A percentile compares a stretch with the other conserved stretches of the same genome.
These are phyloP conservation scores for Arabidopsis arenosa DNA, from an alignment of 345 rosid genomes.

Conservation along the genomic window DNA sequence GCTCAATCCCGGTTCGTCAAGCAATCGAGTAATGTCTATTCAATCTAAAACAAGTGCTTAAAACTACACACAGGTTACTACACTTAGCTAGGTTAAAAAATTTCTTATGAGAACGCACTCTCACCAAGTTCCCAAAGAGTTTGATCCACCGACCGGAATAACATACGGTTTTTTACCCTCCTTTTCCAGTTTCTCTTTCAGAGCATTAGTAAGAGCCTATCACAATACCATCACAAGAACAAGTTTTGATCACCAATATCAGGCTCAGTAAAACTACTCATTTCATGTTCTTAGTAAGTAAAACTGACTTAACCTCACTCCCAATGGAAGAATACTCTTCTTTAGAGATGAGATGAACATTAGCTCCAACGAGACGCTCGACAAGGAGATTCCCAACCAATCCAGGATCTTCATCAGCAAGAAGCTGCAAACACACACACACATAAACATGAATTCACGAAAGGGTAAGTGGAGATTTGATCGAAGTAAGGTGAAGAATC, in stretches of 20 bases:
- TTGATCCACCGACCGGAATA: conserved; percentile 95
- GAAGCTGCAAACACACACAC: conserved; percentile 55
- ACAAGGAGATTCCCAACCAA: conserved; percentile 85
- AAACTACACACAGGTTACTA: neutral
- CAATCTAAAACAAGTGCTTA: neutral
- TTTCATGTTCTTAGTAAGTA: neutral
- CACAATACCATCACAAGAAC: conserved; percentile 24
- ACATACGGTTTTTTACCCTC: conserved; percentile 91
- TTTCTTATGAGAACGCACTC: conserved; percentile 26
- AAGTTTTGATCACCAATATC: neutral
- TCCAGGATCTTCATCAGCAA: conserved; percentile 89
- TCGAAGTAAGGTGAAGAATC: neutral
- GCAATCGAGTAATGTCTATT: neutral
- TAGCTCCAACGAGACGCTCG: conserved; percentile 89
- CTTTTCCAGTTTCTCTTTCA: conserved; percentile 77
- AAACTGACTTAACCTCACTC: conserved; percentile 67
- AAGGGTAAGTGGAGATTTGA: neutral
- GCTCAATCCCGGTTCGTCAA: neutral
- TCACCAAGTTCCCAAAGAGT: conserved; percentile 95
- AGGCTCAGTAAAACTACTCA: neutral
- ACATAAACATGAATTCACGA: neutral
- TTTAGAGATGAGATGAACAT: conserved; percentile 78
- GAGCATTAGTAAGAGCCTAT: conserved; percentile 70
- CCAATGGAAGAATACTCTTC: conserved; percentile 89
- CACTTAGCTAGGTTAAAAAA: neutral